Evolutionary conservation across 257 asterid species (phyloP).

Genomic region (Anisodus tanguticus): DNA sequence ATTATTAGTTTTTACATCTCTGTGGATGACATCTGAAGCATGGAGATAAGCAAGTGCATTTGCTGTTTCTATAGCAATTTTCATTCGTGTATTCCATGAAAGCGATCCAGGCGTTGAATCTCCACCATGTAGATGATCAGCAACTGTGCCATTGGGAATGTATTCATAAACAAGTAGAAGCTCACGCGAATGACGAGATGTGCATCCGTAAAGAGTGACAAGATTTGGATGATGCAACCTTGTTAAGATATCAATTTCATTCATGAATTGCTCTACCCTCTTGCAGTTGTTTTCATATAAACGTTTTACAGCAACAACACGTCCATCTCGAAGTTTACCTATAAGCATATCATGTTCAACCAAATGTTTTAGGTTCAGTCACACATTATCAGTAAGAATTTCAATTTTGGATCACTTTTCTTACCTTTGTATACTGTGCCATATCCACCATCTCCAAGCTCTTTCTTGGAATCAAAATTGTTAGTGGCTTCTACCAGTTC

Average conservation of each 20-base stretch:
- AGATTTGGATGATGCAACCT: slow-evolving; percentile 60
- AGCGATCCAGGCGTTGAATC: slow-evolving; percentile 50
- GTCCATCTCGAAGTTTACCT: slow-evolving; percentile 72
- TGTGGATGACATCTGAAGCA: slow-evolving; percentile 65
- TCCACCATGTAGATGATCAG: slow-evolving; percentile 72
- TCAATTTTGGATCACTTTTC: not conserved
- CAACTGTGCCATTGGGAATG: slow-evolving; percentile 69
- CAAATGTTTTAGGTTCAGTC: not conserved
- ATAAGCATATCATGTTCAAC: slow-evolving; percentile 26
- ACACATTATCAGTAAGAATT: not conserved
- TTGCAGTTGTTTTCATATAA: slow-evolving; percentile 66
- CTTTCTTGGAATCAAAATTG: slow-evolving; percentile 55
- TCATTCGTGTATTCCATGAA: slow-evolving; percentile 66
- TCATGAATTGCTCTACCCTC: slow-evolving; percentile 74
- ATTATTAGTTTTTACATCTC: slow-evolving; percentile 79
- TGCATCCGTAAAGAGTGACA: slow-evolving; percentile 71
- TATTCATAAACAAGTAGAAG: slow-evolving; percentile 71
- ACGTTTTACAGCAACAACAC: slow-evolving; percentile 72
- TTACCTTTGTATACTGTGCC: slow-evolving; percentile 71
- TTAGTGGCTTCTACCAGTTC: slow-evolving; percentile 84
- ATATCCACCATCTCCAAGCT: slow-evolving; percentile 87
- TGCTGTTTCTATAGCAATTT: slow-evolving; percentile 72
- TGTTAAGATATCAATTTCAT: slow-evolving; percentile 69
- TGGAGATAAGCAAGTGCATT: slow-evolving; percentile 73
- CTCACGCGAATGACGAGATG: slow-evolving; percentile 60